Base-by-base conservation (phyloP, 768 basidiomycete species). In the Lentinus tigrinus region DNA sequence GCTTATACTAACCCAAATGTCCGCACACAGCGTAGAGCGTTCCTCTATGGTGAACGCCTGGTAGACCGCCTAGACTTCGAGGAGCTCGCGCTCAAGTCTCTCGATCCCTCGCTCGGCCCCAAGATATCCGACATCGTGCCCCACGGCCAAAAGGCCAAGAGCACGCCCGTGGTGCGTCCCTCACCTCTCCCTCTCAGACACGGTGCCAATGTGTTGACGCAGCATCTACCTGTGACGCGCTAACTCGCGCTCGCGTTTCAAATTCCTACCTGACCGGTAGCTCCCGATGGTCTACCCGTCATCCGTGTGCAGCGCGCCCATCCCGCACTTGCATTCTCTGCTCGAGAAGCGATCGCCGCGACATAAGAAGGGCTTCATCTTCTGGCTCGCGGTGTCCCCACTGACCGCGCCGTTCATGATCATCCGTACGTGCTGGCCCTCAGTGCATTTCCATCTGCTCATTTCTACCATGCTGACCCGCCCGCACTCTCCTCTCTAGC, bases 41-140 rank as follows among this genome's bases (percentile, higher is more conserved):
- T 84, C 67, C 72, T 80, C 61, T 73, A 78, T 38, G 91, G 91
- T 24, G 86, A 91, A 73, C 81, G 81, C 21, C 69, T 91, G 2
- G 76, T 87, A 21, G 87, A 91, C 70, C 77, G 81, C 21, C 76
- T 91, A 60, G 91, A 91, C 50, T 92, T 91, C 63, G 91, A 93
- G 70, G 91, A 93, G 69, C 77, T 88, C 36, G 85, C 85, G 8
- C 75, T 93, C 64, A 89, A 89, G 70, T 78, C 81, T 31, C 73
- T 93, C 31, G 87, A 92, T 65, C 84, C 88, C 17, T 83, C 87
- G 10, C 65, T 87, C 47, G 88, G 84, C 0, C 88, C 88, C 13
- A 68, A 64, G 37, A 57, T 70, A 38, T 57, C 63, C 9, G 43
- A 53, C n/a, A 56, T 63, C 38, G 62, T 63, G 16, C 55, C 58